phyloP scores from a whole-genome alignment of 2,329 filamentous ascomycete genomes.

The Nemania serpens region DNA sequence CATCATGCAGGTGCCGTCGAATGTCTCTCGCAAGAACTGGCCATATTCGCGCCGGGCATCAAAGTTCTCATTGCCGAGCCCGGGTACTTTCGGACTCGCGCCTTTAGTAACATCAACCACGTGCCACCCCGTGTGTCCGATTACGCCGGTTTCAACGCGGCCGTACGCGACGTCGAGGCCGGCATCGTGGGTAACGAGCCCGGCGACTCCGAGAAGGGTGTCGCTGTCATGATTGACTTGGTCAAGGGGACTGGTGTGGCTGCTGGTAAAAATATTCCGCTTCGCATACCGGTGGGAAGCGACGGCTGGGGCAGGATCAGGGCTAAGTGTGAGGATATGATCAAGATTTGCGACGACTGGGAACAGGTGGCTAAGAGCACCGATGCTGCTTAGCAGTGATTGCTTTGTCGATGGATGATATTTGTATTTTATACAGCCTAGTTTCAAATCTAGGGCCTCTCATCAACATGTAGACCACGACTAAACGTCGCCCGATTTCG shows the following conservation, averaged over 20 bases:
- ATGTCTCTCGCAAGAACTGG: constrained; percentile 41
- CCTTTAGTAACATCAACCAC: constrained; percentile 44
- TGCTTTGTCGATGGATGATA: background rate
- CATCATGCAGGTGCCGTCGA: constrained; percentile 36
- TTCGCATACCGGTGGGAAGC: constrained; percentile 57
- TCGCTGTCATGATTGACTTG: constrained; percentile 24
- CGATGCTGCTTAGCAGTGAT: constrained; percentile 10
- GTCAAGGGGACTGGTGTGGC: constrained; percentile 50
- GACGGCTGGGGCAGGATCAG: constrained; percentile 56
- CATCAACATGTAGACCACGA: background rate
- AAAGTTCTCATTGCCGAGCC: constrained; percentile 47
- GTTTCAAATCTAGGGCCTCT: background rate
- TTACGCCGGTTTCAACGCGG: constrained; percentile 42
- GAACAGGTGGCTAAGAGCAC: constrained; percentile 24
- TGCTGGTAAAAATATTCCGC: constrained; percentile 43
- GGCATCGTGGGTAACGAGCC: constrained; percentile 38
- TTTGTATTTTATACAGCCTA: background rate
- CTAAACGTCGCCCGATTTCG: background rate
- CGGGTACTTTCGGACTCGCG: constrained; percentile 49
- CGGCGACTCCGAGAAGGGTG: constrained; percentile 34
- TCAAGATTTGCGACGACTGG: constrained; percentile 24
- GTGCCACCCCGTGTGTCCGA: constrained; percentile 32
- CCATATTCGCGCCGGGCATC: constrained; percentile 40
- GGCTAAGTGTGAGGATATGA: constrained; percentile 54
- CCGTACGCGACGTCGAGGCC: constrained; percentile 37